phyloP scores from a whole-genome alignment of 2,329 filamentous ascomycete genomes.

The Fusarium decemcellulare region DNA sequence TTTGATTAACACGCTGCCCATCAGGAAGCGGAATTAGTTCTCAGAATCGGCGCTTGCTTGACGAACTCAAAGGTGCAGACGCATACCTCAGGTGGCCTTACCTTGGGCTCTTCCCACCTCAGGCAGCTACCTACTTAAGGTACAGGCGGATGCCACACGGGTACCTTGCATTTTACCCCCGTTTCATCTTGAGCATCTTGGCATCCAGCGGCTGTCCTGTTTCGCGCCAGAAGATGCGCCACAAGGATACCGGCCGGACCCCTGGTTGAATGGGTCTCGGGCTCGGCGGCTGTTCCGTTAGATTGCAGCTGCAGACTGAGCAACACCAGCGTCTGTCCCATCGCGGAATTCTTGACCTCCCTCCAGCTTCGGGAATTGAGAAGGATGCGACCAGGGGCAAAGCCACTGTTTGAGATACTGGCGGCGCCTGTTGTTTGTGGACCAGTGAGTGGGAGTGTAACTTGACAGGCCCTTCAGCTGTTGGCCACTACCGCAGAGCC shows the following conservation, averaged over 20 bases:
- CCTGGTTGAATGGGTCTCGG: constrained; percentile 13
- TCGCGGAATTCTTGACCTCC: not conserved
- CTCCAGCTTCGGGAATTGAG: constrained; percentile 14
- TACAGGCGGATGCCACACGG: not conserved
- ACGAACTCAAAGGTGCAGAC: not conserved
- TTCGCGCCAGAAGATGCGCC: constrained; percentile 27
- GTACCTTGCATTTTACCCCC: constrained; percentile 7
- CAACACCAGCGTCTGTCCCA: constrained; percentile 7
- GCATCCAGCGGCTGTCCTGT: constrained; percentile 17
- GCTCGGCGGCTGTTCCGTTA: constrained; percentile 22
- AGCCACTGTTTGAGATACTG: constrained; percentile 43
- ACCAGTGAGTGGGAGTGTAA: constrained; percentile 29
- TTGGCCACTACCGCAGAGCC: constrained; percentile 2
- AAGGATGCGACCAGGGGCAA: constrained; percentile 31
- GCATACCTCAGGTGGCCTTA: not conserved
- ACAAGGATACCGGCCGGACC: constrained; percentile 14
- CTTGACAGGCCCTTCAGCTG: constrained; percentile 11
- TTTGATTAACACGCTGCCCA: too few relatives aligned
- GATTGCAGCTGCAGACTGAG: constrained; percentile 18
- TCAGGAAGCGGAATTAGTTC: too few relatives aligned
- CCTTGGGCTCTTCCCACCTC: not conserved
- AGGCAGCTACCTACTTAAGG: not conserved
- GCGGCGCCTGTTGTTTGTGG: constrained; percentile 26
- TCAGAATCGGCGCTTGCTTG: not conserved
- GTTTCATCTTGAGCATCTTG: constrained; percentile 41